Base-by-base conservation (phyloP, 75 land plant species). In the Pinus taeda region DNA sequence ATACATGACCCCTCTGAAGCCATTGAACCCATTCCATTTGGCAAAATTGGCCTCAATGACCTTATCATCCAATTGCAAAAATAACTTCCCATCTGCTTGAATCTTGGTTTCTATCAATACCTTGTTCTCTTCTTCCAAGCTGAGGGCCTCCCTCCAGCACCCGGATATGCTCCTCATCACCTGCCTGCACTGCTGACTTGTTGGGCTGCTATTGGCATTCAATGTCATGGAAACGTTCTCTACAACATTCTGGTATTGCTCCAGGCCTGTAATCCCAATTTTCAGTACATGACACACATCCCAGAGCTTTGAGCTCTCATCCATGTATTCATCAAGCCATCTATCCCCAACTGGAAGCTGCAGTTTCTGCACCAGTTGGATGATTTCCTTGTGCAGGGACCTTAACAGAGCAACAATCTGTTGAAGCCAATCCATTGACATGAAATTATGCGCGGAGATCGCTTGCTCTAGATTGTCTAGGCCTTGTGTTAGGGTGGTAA, bases 271-370 rank as follows among this genome's bases (percentile, higher is more conserved):
- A 24, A 86, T 73, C 20, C 83, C 93, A 20, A 82, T 71, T 75
- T 89, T 91, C 57, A 91, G 62, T 1, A 85, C 86, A 72, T 84
- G 87, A 64, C 88, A 93, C 42, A 90, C 87, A 4, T 89, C 93
- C 90, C 89, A 87, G 0, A 91, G 82, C 83, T 83, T 84, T 20
- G 93, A 83, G 87, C 90, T 93, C 84, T 93, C 96, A 58, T 87
- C 91, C 96, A 93, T 93, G 90, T 91, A 93, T 64, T 93, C 91
- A 76, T 93, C 93, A 21, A 93, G 84, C 93, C 93, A 91, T 59
- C 85, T 85, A 12, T 85, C 88, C 8, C 90, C 87, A 0, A 74
- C 81, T 12, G 88, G 89, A 21, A 86, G 80, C 33, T 84, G 88
- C 61, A 89, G 82, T 67, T 81, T 85, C 79, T 89, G 86, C 18